Base-by-base conservation (phyloP, 2,329 filamentous ascomycete genomes). In the Colletotrichum destructivum region DNA sequence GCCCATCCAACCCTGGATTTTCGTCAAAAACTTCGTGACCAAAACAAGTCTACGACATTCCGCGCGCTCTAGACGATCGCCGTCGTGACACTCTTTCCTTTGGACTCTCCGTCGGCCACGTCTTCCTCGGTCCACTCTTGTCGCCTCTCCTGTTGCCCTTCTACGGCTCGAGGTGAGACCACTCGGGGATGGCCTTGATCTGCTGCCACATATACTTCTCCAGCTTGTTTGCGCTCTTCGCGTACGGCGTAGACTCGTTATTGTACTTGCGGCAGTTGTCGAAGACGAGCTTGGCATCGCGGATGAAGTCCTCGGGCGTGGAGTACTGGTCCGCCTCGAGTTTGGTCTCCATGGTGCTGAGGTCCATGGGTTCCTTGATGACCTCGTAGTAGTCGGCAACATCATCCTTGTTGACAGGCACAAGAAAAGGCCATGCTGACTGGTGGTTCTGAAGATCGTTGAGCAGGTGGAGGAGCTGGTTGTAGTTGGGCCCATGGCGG, bases 321-420 rank as follows among this genome's bases (percentile, higher is more conserved):
- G 91, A 89, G 79, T 99, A 99, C 78, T 96, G 90, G 82, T 98
- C 96, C 49, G 94, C 94, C 79, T 98, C 95, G 74, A 98, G 92
- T 82, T 97, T 97, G 76, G 90, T 91, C 82, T 98, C 96, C 96
- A 99, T 98, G 23, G 95, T 98, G 59, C 90, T 92, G 59, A 98
- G 87, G 79, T 98, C 96, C 96, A 99, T 99, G 46, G 96, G 96
- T 81, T 98, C 93, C 79, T 95, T 95, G 85, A 99, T 99, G 73
- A 98, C 95, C 71, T 98, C 94, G 85, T 98, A 98, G 84, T 99
- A 99, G 81, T 99, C 96, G n/a, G 94, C 91, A 0, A 99, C 96
- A 75, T 98, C 96, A 77, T 99, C 96, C 75, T 93, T 92, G 80
- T 97, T 98, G 75, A 99, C 96, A 0, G 96, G 96, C 35, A 94